These are phyloP conservation scores for Anthracocystis panici-leucophaei DNA, from an alignment of 1,284 basidiomycete genomes.

Conservation along the genomic window DNA sequence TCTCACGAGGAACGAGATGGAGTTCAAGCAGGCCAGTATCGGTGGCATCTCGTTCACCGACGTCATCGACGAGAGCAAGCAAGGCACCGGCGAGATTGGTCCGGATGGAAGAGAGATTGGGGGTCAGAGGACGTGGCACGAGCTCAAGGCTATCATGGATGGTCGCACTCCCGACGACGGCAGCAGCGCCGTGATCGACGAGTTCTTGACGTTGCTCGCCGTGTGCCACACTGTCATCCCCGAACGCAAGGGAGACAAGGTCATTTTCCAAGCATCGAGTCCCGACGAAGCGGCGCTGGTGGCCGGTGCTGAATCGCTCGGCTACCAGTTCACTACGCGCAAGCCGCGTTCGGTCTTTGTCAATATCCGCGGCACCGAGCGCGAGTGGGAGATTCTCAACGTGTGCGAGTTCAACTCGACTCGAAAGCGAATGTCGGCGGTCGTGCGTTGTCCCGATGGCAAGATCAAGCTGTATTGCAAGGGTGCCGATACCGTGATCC, in stretches of 20 bases:
- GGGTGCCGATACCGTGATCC: conserved; percentile 93
- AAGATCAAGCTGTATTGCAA: conserved; percentile 96
- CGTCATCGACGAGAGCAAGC: conserved; percentile 83
- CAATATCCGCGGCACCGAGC: conserved; percentile 78
- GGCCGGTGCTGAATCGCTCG: conserved; percentile 89
- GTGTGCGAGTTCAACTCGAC: conserved; percentile 99
- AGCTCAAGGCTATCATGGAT: conserved; percentile 75
- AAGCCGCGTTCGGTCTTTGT: conserved; percentile 96
- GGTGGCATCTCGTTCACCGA: conserved; percentile 91
- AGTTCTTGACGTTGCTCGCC: conserved; percentile 90
- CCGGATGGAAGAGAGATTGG: conserved; percentile 71
- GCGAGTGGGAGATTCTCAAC: conserved; percentile 92
- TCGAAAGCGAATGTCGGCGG: conserved; percentile 95
- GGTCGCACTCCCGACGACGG: conserved; percentile 71
- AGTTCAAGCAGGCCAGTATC: conserved; percentile 91
- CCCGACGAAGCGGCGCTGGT: conserved; percentile 98
- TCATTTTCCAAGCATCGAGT: conserved; percentile 92
- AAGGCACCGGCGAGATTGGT: conserved; percentile 72
- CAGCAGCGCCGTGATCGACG: conserved; percentile 76
- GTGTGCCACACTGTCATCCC: conserved; percentile 99
- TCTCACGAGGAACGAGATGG: conserved; percentile 95
- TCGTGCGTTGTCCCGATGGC: conserved; percentile 88
- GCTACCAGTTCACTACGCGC: conserved; percentile 92
- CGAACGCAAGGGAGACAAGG: conserved; percentile 78
- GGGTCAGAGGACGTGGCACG: conserved; percentile 79